Base-by-base conservation (phyloP, 2,329 filamentous ascomycete genomes). In the Venturia oleaginea region DNA sequence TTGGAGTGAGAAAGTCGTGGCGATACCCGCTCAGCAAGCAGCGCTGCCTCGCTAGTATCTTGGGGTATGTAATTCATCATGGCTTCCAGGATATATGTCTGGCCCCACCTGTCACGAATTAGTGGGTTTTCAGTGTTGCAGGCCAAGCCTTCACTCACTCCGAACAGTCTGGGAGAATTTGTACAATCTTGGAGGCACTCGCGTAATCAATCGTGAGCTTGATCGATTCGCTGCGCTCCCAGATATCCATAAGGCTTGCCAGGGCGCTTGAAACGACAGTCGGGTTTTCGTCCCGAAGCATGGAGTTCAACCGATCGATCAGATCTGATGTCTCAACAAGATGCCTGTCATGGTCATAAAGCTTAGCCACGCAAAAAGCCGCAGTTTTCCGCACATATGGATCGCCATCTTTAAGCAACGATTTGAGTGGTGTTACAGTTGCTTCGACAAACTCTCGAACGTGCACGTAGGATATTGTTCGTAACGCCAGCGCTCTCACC, bases 341-440 rank as follows among this genome's bases (percentile, higher is more conserved):
- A 70, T 89, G 84, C 74, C 87, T 87, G 76, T 99, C 93, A 73
- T 99, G 94, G 72, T 99, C 94, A 77, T 99, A 99, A 51, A 99
- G 83, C 78, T 99, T 99, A 38, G 94, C 93, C 54, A 99, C 94
- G 71, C 90, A 95, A 75, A 95, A 96, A 2, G 93, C 92, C 2
- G 94, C 93, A 2, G 94, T 97, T 77, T 99, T 99, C 69, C 94
- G 91, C 32, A 99, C 94, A 73, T 99, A 99, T 2, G 94, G 93
- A 73, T 99, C 94, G 54, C 85, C 74, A 73, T 99, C 94, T 73
- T 86, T 86, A 67, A 99, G 84, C 61, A 97, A 82, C 62, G 84
- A 83, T 77, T 93, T 95, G 64, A 96, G 85, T 37, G 94, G 86
- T 13, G 88, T 87, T 4, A 97, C 86, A 0, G 92, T 95, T 15